Conservation (phyloP, 139 green algal genomes). For the Tetradesmus obliquus region DNA sequence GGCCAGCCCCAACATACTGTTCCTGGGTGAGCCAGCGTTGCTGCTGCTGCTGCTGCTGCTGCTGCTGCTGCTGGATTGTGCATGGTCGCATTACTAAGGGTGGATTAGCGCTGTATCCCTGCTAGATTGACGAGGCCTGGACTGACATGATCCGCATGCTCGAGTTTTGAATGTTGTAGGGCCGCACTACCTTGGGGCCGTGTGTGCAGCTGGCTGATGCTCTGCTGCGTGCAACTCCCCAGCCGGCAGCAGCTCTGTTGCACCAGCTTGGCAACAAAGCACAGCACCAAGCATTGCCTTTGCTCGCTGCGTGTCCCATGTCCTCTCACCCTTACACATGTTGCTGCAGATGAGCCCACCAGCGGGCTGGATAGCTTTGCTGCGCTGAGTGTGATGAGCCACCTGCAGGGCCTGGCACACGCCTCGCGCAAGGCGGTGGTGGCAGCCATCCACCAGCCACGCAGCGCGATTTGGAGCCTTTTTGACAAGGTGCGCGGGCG, state of each 20-base stretch:
- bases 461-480: conserved; percentile 67
- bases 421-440: conserved; percentile 52
- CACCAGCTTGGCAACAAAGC: no score
- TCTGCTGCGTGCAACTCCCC: no score
- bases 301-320: not conserved
- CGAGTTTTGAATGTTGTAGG: no score
- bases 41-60: not conserved
- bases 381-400: conserved; percentile 67
- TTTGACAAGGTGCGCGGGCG: conserved; percentile 58
- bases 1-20: not conserved
- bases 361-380: conserved; percentile 68
- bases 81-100: no score
- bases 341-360: conserved; percentile 23
- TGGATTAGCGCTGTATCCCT: no score
- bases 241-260: not conserved
- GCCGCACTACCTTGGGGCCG: no score
- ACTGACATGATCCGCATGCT: no score
- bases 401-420: conserved; percentile 60
- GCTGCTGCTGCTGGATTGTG: not conserved
- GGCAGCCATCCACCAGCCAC: conserved; percentile 70
- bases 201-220: no score
- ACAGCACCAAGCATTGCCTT: no score
- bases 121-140: no score
- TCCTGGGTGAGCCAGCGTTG: conserved; percentile 45
- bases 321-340: not conserved